Evolutionary conservation across 805 yeast genomes (phyloP).

Genomic region (Candida chilensis): DNA sequence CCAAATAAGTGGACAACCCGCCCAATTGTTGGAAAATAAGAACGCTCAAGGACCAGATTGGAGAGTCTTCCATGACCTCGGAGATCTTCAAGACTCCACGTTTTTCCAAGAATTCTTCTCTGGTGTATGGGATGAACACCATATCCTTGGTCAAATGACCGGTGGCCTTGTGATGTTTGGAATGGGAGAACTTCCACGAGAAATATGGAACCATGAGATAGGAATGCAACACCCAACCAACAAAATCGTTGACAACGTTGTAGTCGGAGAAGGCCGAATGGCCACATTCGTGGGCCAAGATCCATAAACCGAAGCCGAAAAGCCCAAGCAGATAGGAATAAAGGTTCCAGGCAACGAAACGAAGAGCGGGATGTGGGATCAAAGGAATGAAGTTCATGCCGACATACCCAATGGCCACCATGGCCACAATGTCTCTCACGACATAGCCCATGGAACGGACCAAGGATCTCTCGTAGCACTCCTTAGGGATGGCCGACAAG

Average conservation of each 20-base stretch:
- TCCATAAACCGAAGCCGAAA: conserved; percentile 52
- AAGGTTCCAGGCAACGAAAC: conserved; percentile 32
- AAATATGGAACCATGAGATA: conserved; percentile 51
- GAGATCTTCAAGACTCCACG: conserved; percentile 21
- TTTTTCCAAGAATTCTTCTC: conserved; percentile 28
- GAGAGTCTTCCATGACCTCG: conserved; percentile 47
- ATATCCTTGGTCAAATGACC: conserved; percentile 53
- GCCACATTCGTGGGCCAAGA: conserved; percentile 58
- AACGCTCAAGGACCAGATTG: conserved; percentile 32
- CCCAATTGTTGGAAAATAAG: conserved; percentile 46
- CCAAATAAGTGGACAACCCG: conserved; percentile 42
- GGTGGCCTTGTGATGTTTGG: conserved; percentile 56
- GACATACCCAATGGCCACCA: conserved; percentile 29
- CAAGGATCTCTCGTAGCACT: conserved; percentile 48
- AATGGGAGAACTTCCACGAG: conserved; percentile 53
- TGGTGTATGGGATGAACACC: conserved; percentile 50
- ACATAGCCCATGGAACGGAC: conserved; percentile 42
- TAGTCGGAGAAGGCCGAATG: conserved; percentile 55
- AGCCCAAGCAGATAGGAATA: conserved; percentile 32
- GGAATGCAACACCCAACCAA: conserved; percentile 56
- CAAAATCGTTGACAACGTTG: conserved; percentile 39
- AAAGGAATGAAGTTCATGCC: conserved; percentile 34
- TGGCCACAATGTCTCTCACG: conserved; percentile 37
- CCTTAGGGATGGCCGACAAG: conserved; percentile 48
- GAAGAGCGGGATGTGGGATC: conserved; percentile 17